A percentile compares a stretch with the other conserved stretches of the same genome.
phyloP scores from a whole-genome alignment of 352 stramenopile species.

The Pythium brachiatum region DNA sequence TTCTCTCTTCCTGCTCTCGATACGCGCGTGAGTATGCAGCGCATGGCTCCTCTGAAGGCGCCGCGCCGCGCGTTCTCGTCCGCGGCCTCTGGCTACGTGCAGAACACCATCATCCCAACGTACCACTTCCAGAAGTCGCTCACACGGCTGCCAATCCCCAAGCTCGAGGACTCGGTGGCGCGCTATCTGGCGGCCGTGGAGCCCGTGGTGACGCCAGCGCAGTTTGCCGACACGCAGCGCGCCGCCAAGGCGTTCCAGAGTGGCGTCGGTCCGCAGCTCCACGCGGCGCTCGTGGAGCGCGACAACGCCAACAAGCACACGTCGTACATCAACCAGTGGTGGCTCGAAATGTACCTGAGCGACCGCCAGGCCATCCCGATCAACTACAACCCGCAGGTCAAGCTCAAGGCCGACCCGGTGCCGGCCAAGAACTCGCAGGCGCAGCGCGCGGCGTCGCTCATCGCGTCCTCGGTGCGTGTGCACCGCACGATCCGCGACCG shows the following conservation, averaged over 20 bases:
- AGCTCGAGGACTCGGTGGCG: slow-evolving; percentile 79
- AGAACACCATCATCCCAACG: slow-evolving; percentile 86
- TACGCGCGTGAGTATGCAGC: too few species aligned
- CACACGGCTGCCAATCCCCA: slow-evolving; percentile 81
- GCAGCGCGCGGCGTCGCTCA: slow-evolving; percentile 82
- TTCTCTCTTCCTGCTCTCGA: not conserved
- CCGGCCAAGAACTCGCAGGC: slow-evolving; percentile 83
- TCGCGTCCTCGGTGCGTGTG: slow-evolving; percentile 82
- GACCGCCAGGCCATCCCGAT: slow-evolving; percentile 84
- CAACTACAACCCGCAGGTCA: slow-evolving; percentile 92
- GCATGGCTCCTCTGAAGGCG: slow-evolving; percentile 17
- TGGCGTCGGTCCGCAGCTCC: slow-evolving; percentile 60
- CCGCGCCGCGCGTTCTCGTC: slow-evolving; percentile 23
- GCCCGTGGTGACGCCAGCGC: slow-evolving; percentile 54
- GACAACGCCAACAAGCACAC: slow-evolving; percentile 84
- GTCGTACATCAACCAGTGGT: slow-evolving; percentile 92
- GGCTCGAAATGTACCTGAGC: slow-evolving; percentile 91
- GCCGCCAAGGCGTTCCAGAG: slow-evolving; percentile 58
- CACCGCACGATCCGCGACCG: slow-evolving; percentile 77
- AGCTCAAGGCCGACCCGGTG: slow-evolving; percentile 81
- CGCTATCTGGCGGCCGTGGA: slow-evolving; percentile 78
- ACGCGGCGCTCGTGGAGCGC: slow-evolving; percentile 67
- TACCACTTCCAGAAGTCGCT: slow-evolving; percentile 89
- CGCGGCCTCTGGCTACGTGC: slow-evolving; percentile 53
- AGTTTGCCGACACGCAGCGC: slow-evolving; percentile 54